Conservation (phyloP, 257 asterid species). For the Nemophila menziesii region DNA sequence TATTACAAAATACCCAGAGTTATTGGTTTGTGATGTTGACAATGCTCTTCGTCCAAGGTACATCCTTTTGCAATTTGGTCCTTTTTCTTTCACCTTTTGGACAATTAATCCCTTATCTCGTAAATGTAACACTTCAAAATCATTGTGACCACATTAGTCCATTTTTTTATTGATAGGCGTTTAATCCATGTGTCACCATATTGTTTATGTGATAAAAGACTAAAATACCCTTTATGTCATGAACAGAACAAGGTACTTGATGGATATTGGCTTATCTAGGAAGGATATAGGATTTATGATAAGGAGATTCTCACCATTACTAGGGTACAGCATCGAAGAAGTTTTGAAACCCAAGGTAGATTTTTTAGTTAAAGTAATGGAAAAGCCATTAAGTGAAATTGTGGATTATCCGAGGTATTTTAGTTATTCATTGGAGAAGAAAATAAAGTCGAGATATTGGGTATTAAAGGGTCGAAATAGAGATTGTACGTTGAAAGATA, state of each 20-base stretch:
- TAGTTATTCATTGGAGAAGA: conserved; percentile 92
- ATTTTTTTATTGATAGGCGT: no score
- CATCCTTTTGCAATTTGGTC: no score
- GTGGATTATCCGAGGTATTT: conserved; percentile 88
- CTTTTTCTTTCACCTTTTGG: no score
- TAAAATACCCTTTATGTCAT: background rate
- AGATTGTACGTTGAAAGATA: conserved; percentile 53
- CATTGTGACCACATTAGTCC: no score
- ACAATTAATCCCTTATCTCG: no score
- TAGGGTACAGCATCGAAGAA: conserved; percentile 73
- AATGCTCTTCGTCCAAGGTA: conserved; percentile 81
- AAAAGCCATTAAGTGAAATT: conserved; percentile 47
- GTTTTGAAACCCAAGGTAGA: conserved; percentile 73
- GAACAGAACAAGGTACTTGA: conserved; percentile 55
- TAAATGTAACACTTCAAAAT: no score
- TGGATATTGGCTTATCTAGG: conserved; percentile 49
- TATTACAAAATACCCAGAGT: conserved; percentile 77
- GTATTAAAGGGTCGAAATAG: conserved; percentile 48
- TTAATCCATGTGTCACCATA: no score
- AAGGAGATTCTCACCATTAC: conserved; percentile 66
- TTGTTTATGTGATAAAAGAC: no score
- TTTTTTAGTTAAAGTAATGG: conserved; percentile 59
- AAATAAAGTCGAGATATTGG: conserved; percentile 80
- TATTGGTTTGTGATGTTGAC: conserved; percentile 69
- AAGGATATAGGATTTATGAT: conserved; percentile 68